Evolutionary conservation across 352 stramenopile species (phyloP).

Genomic region (Globisporangium paroecandrum): DNA sequence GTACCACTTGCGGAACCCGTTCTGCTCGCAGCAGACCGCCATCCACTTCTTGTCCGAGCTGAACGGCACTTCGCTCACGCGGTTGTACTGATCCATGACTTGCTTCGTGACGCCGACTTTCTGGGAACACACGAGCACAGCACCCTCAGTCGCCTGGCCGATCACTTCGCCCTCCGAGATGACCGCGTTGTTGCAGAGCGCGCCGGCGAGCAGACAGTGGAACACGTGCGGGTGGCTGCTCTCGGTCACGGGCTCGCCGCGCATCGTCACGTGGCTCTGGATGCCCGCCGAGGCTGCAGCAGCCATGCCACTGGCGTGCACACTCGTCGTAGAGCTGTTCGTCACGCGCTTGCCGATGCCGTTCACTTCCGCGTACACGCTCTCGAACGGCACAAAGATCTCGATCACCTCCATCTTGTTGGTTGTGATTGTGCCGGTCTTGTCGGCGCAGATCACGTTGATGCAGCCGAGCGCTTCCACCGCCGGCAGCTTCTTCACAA

Average conservation of each 20-base stretch:
- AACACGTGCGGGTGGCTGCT: slow-evolving; percentile 64
- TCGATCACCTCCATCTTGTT: slow-evolving; percentile 87
- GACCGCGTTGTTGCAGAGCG: slow-evolving; percentile 75
- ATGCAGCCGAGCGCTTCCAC: slow-evolving; percentile 88
- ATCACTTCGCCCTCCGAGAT: slow-evolving; percentile 66
- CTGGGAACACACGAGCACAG: slow-evolving; percentile 61
- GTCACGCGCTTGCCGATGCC: slow-evolving; percentile 38
- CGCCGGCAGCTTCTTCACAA: slow-evolving; percentile 87
- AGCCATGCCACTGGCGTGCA: not conserved
- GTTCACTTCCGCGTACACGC: slow-evolving; percentile 63
- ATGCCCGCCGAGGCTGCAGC: slow-evolving; percentile 11
- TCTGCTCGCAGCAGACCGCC: slow-evolving; percentile 86
- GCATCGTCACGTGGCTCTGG: slow-evolving; percentile 45
- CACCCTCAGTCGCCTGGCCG: slow-evolving; percentile 78
- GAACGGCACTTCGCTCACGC: slow-evolving; percentile 93
- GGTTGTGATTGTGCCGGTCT: slow-evolving; percentile 94
- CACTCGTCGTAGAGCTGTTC: not conserved
- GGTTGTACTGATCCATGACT: slow-evolving; percentile 47
- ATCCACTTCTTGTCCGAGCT: slow-evolving; percentile 96
- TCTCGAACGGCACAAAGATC: slow-evolving; percentile 80
- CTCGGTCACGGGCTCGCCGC: slow-evolving; percentile 59
- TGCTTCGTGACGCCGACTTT: slow-evolving; percentile 53
- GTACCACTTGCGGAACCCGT: slow-evolving; percentile 58
- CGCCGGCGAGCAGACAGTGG: slow-evolving; percentile 67
- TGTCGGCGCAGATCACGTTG: slow-evolving; percentile 92